Conservation (phyloP, 2,329 filamentous ascomycete species). For the Calonectria fujianensis region DNA sequence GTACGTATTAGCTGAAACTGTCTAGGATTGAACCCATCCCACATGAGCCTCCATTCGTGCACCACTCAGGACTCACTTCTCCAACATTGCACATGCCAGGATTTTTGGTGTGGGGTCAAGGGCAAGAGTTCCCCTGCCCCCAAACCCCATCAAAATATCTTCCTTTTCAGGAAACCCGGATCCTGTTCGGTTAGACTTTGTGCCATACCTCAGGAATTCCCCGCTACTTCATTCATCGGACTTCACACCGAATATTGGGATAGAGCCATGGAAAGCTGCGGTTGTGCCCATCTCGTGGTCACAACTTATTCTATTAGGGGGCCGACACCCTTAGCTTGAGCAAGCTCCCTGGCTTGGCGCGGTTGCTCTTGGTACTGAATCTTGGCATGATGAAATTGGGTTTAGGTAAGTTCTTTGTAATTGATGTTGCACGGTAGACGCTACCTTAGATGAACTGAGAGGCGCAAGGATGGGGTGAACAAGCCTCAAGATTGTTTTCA, state of each 20-base stretch:
- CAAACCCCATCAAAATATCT: background rate
- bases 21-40: background rate
- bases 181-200: background rate
- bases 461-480: no score
- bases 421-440: no score
- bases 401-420: no score
- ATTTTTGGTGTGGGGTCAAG: background rate
- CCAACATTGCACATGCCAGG: background rate
- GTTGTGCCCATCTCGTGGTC: background rate
- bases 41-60: background rate
- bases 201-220: background rate
- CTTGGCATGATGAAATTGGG: no score
- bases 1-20: background rate
- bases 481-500: no score
- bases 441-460: no score
- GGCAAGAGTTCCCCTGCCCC: background rate
- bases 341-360: background rate
- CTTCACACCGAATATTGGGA: background rate
- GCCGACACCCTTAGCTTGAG: background rate
- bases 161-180: background rate
- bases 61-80: background rate
- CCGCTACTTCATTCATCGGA: background rate
- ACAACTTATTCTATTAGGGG: background rate
- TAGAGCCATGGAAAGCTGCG: background rate
- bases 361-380: background rate